Conservation (phyloP, 257 asterid species). For the Solanum chiquidenum region DNA sequence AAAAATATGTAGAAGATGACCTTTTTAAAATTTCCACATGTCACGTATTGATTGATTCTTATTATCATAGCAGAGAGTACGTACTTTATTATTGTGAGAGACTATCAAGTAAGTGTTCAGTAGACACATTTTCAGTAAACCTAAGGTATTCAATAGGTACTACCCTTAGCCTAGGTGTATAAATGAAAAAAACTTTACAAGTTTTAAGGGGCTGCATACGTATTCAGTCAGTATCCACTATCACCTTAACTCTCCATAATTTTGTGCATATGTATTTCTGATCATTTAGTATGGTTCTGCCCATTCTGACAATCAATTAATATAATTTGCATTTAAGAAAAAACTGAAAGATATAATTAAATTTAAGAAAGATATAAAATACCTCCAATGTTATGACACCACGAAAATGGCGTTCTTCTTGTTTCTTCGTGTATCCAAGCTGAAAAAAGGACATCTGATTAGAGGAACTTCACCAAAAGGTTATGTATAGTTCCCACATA, state of each 20-base stretch:
- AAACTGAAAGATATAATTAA: neutral
- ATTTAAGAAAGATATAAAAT: neutral
- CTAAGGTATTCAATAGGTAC: neutral
- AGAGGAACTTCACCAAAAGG: neutral
- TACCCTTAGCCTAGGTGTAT: neutral
- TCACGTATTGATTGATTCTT: neutral
- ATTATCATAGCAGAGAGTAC: neutral
- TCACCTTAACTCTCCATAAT: neutral
- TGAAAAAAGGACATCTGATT: constrained; percentile 23
- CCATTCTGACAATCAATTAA: neutral
- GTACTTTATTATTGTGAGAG: neutral
- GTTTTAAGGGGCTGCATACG: neutral
- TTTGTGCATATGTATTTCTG: neutral
- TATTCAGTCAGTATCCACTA: neutral
- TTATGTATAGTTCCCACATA: neutral
- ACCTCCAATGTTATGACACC: constrained; percentile 96
- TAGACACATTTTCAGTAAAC: neutral
- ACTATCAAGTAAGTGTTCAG: neutral
- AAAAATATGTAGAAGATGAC: neutral
- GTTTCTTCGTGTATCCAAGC: constrained; percentile 98
- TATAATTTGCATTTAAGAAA: neutral
- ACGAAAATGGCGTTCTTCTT: constrained; percentile 91
- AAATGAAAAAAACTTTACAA: neutral
- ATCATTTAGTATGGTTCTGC: neutral
- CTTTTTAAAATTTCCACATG: neutral